These are phyloP conservation scores for Anthracocystis panici-leucophaei DNA, from an alignment of 1,284 basidiomycete genomes.

Conservation along the genomic window DNA sequence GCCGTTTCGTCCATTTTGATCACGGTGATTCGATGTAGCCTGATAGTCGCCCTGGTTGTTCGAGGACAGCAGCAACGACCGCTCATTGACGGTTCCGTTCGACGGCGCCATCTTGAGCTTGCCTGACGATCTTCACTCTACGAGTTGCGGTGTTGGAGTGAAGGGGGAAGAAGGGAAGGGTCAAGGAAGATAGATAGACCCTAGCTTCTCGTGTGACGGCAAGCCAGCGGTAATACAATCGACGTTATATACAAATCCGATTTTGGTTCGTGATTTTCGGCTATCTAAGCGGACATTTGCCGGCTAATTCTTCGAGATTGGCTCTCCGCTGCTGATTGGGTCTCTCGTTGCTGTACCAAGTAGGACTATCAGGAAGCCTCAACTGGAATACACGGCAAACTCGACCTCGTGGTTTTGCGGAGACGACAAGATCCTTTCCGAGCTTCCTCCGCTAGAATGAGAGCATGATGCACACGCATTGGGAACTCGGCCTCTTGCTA, in stretches of 20 bases:
- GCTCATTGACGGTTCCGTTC: slow-evolving; percentile 19
- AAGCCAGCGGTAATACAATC: slow-evolving; percentile 3
- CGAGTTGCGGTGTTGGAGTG: no score
- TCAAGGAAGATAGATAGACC: not conserved
- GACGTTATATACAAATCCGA: not conserved
- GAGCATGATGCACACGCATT: no score
- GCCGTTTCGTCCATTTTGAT: slow-evolving; percentile 5
- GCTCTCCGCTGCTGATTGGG: slow-evolving; percentile 5
- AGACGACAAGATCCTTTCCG: not conserved
- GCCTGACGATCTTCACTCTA: not conserved
- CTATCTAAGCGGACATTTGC: not conserved
- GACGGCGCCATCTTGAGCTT: slow-evolving; percentile 23
- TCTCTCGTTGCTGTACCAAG: not conserved
- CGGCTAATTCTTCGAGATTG: not conserved
- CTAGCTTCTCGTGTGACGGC: not conserved
- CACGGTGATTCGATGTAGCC: slow-evolving; percentile 16
- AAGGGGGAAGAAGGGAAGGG: not conserved
- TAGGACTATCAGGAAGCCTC: no score
- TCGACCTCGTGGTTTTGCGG: no score
- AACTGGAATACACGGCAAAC: slow-evolving; percentile 6
- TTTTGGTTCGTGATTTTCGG: no score
- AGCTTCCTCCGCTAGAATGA: not conserved
- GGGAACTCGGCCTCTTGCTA: no score
- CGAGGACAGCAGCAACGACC: slow-evolving; percentile 25
- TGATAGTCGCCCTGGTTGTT: slow-evolving; percentile 11